These are phyloP conservation scores for Phylloporus gajari DNA, from an alignment of 1,284 basidiomycete genomes.

Conservation along the genomic window DNA sequence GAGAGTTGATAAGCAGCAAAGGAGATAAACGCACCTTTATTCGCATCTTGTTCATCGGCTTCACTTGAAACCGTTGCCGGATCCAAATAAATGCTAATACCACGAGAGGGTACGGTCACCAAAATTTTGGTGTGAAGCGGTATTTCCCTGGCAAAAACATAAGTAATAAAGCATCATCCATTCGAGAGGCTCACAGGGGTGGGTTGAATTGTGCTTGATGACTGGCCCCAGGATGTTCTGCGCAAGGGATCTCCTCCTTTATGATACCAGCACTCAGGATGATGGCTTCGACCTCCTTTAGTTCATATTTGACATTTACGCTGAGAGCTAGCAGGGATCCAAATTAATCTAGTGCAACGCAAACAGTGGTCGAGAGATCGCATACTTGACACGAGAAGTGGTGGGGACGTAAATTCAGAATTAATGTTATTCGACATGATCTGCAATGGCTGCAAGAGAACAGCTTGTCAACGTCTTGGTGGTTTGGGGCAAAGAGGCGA, in stretches of 20 bases:
- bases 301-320: not conserved
- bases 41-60: constrained; percentile 10
- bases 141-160: constrained; percentile 2
- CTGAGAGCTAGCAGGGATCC: constrained; percentile 7
- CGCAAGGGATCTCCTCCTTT: not conserved
- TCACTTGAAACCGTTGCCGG: not conserved
- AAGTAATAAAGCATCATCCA: not conserved
- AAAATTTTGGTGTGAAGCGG: not conserved
- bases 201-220: constrained; percentile 11
- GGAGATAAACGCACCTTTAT: not conserved
- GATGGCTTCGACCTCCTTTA: constrained; percentile 11
- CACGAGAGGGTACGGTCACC: not conserved
- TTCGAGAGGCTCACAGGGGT: constrained; percentile 14
- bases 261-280: not conserved
- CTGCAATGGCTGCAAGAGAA: not conserved
- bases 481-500: not conserved
- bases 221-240: not conserved
- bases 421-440: not conserved
- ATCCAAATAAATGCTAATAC: constrained; percentile 1
- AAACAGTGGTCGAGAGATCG: not conserved
- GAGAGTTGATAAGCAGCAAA: not conserved
- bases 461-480: not conserved
- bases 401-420: not conserved
- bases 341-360: not conserved
- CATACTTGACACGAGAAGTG: constrained; percentile 1